Evolutionary conservation across 306 rosid species (phyloP), one percentile per base, ranked within the genome.

Genomic region (Inga leiocalycina): DNA sequence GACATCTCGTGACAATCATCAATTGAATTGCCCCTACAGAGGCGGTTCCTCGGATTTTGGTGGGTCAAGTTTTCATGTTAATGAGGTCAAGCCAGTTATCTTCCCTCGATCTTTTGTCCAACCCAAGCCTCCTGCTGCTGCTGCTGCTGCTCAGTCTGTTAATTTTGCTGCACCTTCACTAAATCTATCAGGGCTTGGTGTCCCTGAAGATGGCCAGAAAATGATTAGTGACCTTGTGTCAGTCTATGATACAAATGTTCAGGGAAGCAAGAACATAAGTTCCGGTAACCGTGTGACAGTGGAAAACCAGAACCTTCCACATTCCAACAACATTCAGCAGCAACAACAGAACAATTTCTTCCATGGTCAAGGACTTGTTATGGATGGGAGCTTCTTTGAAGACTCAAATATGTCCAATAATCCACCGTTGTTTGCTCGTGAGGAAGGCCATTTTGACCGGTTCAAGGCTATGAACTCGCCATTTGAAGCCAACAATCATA

Each of bases 131-230:
- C 8, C 64, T 6, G 8, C 62, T 54, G 6, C 57, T 16, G 5
- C 57, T 51, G 3, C 57, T 27, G 27, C 76, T 41, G 16, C 85
- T 71, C 82, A 88, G 5, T 59, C 91, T 3, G 87, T 87, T 17
- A 88, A 81, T 81, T 20, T 87, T 15, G 84, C 84, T 64, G 80
- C 79, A 1, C 81, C 92, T 11, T 76, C 89, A 13, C 79, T 89
- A 4, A 86, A 91, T 84, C 74, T 91, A 39, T 82, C 92, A 0
- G 88, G 90, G 11, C 87, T 91, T 10, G 91, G 88, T 24, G 94
- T 91, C 83, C 86, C 94, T 1, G 91, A 91, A 76, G 94, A 91
- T 44, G 92, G 87, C 32, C 90, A 91, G 76, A 91, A 89, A 74
- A 80, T 84, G 80, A 91, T 91, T 19, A 80, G 82, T 16, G 91